Base-by-base conservation (phyloP, 1,284 basidiomycete species). In the Volvariella surrecta region DNA sequence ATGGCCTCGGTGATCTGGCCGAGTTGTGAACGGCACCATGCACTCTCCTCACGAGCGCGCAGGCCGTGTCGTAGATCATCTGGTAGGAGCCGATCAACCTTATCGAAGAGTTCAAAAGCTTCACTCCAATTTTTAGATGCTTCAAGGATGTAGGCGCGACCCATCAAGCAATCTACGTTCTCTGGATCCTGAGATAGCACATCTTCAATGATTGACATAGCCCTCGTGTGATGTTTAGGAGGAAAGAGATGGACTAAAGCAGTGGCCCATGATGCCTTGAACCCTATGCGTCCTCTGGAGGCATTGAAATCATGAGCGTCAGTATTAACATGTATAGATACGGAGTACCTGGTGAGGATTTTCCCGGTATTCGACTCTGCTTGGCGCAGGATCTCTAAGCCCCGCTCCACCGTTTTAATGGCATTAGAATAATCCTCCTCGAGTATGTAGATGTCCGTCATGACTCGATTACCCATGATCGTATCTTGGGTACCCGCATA, bases 141-240 rank as follows among this genome's bases (percentile, higher is more conserved):
- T 57, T 91, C 74, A 9, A 83, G 63, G 42, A 97, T 74, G 55
- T 82, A 87, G 0, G 80, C 94, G 22, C 78, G 76, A 10, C 80
- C 80, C 61, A 93, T 82, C 22, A 94, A 69, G 16, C 79, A 79
- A 10, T 74, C 61, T 2, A 80, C 64, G 54, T 93, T 84, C 37
- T 73, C 57, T 0, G 83, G 74, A 32, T 83, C 74, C 38, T 71
- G 59, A 1, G 67, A 53, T 3, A 98, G 73, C 3, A 94, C 73
- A 2, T 79, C 75, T 28, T 89, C 76, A 19, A 95, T 68, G 4
- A 95, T 71, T 10, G 74, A 66, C 21, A 83, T 65, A 1, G 95
- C 94, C 37, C 83, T 79, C 10, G 68, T 54, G 58, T 99, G 95
- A 54, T 97, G 83, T 55, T 93, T 92, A 0, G 95, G 95, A 8